A percentile compares a stretch with the other conserved stretches of the same genome.
Evolutionary conservation across 2,329 filamentous ascomycete genomes (phyloP).

Genomic region (Colletotrichum orbiculare): DNA sequence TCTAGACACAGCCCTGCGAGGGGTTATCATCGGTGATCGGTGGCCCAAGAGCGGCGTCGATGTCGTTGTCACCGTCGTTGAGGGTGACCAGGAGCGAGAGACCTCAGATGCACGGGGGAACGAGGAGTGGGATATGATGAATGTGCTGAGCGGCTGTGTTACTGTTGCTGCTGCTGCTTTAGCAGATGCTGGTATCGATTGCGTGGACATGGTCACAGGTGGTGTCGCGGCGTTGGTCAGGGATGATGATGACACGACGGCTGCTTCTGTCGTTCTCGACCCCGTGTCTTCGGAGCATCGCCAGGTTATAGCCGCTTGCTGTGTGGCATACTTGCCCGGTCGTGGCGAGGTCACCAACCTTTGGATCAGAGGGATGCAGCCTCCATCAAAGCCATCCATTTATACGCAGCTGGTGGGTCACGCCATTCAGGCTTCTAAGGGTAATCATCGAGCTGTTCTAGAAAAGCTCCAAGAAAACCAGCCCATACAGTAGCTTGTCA

Average conservation of each 20-base stretch:
- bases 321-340: conserved; percentile 87
- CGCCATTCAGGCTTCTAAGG: conserved; percentile 56
- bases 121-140: conserved; percentile 89
- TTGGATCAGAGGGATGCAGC: conserved; percentile 84
- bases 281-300: conserved; percentile 85
- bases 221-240: conserved; percentile 86
- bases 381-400: conserved; percentile 49
- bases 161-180: conserved; percentile 94
- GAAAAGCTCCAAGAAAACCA: conserved; percentile 29
- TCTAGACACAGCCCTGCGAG: conserved; percentile 88
- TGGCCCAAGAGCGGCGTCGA: conserved; percentile 99
- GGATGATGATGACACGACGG: conserved; percentile 32
- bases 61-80: conserved; percentile 90
- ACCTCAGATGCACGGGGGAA: conserved; percentile 60
- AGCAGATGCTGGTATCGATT: conserved; percentile 95
- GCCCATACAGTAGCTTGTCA: neutral
- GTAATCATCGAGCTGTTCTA: conserved; percentile 38
- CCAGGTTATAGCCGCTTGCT: conserved; percentile 83
- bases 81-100: conserved; percentile 85
- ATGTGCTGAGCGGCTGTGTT: conserved; percentile 89
- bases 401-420: conserved; percentile 50
- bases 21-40: conserved; percentile 89
- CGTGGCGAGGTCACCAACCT: conserved; percentile 94
- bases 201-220: conserved; percentile 88
- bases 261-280: conserved; percentile 72